Base-by-base conservation (phyloP, 495 filamentous ascomycete genomes). In the Emericellopsis terricola region DNA sequence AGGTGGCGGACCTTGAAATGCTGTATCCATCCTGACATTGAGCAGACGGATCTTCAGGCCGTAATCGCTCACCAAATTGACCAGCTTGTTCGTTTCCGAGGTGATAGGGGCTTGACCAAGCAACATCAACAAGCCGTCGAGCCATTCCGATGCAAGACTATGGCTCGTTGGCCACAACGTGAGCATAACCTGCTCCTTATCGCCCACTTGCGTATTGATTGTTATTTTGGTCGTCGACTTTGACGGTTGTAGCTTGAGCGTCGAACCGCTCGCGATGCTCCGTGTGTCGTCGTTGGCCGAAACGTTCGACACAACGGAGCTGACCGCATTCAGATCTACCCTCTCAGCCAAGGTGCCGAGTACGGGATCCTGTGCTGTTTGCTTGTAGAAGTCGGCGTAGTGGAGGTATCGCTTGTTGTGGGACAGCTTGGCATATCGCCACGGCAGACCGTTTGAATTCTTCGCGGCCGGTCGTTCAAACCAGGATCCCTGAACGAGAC, bases 71-170 rank as follows among this genome's bases (percentile, higher is more conserved):
- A 99, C 76, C 42, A 94, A 55, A 24, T 75, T 70, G 35, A 94
- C 78, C 33, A 96, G 58, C 49, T 86, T 89, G 43, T 72, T 81
- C 4, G 89, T 96, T 53, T 96, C 87, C 15, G 81, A 67, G n/a
- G 91, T 99, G 52, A 99, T 93, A 8, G 89, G 89, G 28, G 85
- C 74, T 49, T 99, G 89, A 48, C 85, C 82, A 19, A 99, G 64
- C 27, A 99, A 58, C 85, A 99, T 92, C 16, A 94, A 69, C 32
- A 99, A 56, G 1, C 91, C 91, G 49, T 99, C 91, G 0, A 96
- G 59, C 89, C 89, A 99, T 53, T 99, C 91, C 2, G 86, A 86
- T 8, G 89, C 91, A 15, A 86, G 50, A 39, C 71, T 80, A 44
- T 89, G 81, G 19, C 75, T 78, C 29, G 74, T 60, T 3, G 91